Percentiles rank a stretch among this genome's conserved stretches.
phyloP scores from a whole-genome alignment of 2,329 filamentous ascomycete genomes.

The Cadophora gregata region DNA sequence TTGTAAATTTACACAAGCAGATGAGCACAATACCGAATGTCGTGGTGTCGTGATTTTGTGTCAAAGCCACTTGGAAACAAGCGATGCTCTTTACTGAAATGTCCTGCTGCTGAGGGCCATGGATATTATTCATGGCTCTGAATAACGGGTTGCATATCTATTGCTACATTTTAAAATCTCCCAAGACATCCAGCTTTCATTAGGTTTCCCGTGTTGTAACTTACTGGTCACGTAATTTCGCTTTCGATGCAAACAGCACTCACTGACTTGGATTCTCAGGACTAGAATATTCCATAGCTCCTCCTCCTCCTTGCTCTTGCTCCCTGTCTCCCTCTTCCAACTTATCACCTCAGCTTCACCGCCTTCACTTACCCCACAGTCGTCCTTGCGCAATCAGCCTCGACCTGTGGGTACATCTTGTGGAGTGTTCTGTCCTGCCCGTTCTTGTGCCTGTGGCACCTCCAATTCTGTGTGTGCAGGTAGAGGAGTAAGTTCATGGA shows the following conservation, averaged over 20 bases:
- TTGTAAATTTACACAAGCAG: not conserved
- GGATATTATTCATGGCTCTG: no score
- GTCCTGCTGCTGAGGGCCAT: not conserved
- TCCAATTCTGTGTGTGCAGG: not conserved
- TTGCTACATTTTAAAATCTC: not conserved
- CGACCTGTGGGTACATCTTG: not conserved
- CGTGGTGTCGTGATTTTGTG: no score
- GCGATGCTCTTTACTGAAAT: not conserved
- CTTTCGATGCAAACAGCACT: not conserved
- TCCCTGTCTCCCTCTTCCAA: not conserved
- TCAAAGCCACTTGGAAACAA: not conserved
- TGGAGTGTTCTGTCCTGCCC: not conserved
- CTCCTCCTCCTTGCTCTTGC: no score
- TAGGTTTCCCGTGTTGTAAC: no score
- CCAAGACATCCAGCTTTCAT: not conserved
- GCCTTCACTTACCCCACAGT: conserved; percentile 4
- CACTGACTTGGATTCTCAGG: not conserved
- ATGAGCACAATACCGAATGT: not conserved
- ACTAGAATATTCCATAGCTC: not conserved
- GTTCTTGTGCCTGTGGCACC: no score
- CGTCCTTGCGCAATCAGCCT: conserved; percentile 1
- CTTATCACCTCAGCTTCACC: conserved; percentile 1
- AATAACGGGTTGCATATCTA: not conserved
- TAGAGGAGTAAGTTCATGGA: not conserved
- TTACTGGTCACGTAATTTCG: no score